Evolutionary conservation across 805 yeast genomes (phyloP), one percentile per base, ranked within the genome.

Genomic region (Clavispora vitiphila): DNA sequence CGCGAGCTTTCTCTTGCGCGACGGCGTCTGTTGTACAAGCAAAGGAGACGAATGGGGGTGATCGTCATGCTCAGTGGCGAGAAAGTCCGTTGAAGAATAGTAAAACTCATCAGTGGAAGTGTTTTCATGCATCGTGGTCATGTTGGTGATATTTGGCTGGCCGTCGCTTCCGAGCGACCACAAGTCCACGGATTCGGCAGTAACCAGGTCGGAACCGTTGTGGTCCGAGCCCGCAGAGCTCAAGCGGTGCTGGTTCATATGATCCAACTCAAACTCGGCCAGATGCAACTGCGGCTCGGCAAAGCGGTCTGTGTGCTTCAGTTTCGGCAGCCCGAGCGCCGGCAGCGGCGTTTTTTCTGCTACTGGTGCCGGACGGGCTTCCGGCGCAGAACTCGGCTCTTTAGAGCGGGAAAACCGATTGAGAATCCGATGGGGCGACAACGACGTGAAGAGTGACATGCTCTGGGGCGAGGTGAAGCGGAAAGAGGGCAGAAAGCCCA

Each of bases 401-500:
- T 29, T 29, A 11, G 32, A 16, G 31, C 19, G 21, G 18, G 64
- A 47, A 7, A 50, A 46, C 36, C 56, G 61, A 43, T 29, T 15
- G 29, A 65, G 56, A 41, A 65, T 57, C 35, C 62, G 50, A 36
- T 61, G 67, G 1, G 72, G 71, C 10, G 71, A 65, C 6, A 61
- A 50, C n/a, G 61, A 44, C 37, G 51, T 50, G 18, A 64, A 47
- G 16, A 56, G 35, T 41, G 54, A 52, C 34, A 52, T 23, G 32
- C 47, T 49, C 25, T 64, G 40, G 6, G 73, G 73, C 9, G 71
- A 61, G 38, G 60, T 53, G 48, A 68, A 63, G 29, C 60, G 65
- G 49, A 68, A 65, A n/a, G 71, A 64, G 11, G 74, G 73, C 70
- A 64, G 71, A 38, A 67, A 64, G 27, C 66, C 67, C 23, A 67